Evolutionary conservation across 352 stramenopile genomes (phyloP).

Genomic region (Globisporangium nunn): DNA sequence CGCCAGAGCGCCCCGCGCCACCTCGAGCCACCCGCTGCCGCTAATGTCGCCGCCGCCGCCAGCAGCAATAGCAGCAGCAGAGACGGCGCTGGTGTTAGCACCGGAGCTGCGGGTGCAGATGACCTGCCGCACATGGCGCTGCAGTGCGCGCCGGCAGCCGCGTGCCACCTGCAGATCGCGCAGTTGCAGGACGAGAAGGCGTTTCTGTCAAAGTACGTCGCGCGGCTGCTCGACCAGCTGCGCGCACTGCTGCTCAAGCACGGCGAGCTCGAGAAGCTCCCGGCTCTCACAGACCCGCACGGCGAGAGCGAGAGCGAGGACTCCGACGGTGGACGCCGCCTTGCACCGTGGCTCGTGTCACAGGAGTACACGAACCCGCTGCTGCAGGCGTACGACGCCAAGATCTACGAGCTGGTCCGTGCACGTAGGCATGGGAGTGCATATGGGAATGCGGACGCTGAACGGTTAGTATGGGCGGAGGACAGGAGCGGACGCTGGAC

Average conservation of each 20-base stretch:
- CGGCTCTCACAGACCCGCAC: constrained; percentile 33
- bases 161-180: constrained; percentile 35
- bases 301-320: constrained; percentile 9
- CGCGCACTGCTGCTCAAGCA: constrained; percentile 52
- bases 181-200: constrained; percentile 50
- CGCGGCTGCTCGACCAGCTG: constrained; percentile 58
- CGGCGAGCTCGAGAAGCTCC: constrained; percentile 68
- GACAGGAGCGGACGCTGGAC: constrained; percentile 34
- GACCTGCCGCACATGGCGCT: background rate
- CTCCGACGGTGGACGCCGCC: constrained; percentile 2
- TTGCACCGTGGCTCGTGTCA: constrained; percentile 62
- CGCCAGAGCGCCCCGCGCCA: constrained; percentile 3
- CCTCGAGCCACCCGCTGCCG: background rate
- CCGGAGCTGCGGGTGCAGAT: background rate
- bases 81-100: background rate
- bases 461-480: too few species aligned
- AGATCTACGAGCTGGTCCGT: constrained; percentile 66
- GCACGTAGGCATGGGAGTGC: background rate
- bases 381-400: constrained; percentile 69
- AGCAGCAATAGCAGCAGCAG: background rate
- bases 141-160: constrained; percentile 12
- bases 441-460: background rate
- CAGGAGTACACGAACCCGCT: constrained; percentile 67
- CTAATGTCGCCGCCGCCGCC: background rate
- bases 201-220: constrained; percentile 60